Base-by-base conservation (phyloP, 805 yeast genomes). In the Candida chauliodis region DNA sequence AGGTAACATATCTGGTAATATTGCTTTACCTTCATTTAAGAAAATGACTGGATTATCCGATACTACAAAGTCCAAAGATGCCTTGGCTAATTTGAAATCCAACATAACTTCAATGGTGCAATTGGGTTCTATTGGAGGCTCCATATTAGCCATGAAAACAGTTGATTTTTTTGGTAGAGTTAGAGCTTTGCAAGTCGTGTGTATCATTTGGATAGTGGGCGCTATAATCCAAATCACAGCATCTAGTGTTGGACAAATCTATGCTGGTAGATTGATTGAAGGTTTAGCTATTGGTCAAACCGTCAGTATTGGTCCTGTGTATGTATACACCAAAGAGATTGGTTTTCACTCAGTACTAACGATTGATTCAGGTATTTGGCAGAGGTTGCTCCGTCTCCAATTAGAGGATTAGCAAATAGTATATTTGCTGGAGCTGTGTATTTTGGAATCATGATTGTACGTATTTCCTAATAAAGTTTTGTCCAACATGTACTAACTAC, bases 41-140 rank as follows among this genome's bases (percentile, higher is more conserved):
- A 32, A 47, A 3, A 53, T 53, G 34, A 74, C 74, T 44, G 75
- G 75, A 0, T 56, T 76, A 18, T 45, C 53, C 10, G 74, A 72
- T 46, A 43, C 53, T 5, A 44, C 50, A 20, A 64, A 64, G 44
- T 37, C 73, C 1, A 53, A 45, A 2, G 28, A 50, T 2, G 47
- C 62, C 9, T 29, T 68, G 6, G 78, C 78, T 3, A 60, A 69
- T 44, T 49, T 71, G 42, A 66, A 66, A 43, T 71, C 78, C 9
- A 76, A 73, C 47, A 75, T 76, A 49, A 66, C 75, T 3, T 59
- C 79, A 11, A 76, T 76, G 80, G 81, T 76, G 8, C 78, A 72
- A 48, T 50, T 76, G 17, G 79, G 78, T 4, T 66, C 76, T 11
- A 65, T 75, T 25, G 78, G 71, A 23, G 82, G 82, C 17, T 62